Evolutionary conservation across 75 land plant genomes (phyloP).

Genomic region (Picea glauca): DNA sequence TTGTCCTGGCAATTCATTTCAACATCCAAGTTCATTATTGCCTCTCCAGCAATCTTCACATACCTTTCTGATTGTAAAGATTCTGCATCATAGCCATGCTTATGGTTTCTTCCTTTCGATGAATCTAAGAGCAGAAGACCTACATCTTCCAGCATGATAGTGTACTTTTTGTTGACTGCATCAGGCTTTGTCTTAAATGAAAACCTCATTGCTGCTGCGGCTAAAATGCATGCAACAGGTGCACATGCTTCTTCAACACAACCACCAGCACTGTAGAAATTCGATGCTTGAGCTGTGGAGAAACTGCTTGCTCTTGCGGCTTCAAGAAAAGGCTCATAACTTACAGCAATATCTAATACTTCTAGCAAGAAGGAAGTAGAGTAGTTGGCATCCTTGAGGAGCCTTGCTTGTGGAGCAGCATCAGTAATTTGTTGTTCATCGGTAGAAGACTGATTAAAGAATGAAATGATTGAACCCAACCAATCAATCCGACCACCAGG

Average conservation of each 20-base stretch:
- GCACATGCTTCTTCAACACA: conserved; percentile 13
- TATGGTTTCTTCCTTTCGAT: conserved; percentile 13
- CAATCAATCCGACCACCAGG: conserved; percentile 94
- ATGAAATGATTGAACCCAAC: conserved; percentile 49
- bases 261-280: neutral
- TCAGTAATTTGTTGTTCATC: neutral
- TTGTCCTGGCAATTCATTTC: conserved; percentile 46
- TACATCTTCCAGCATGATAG: conserved; percentile 71
- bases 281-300: neutral
- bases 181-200: conserved; percentile 38
- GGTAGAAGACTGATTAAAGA: conserved; percentile 37
- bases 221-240: conserved; percentile 72
- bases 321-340: conserved; percentile 74
- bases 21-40: conserved; percentile 62
- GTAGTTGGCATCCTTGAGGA: neutral
- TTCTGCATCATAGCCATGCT: conserved; percentile 35
- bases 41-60: conserved; percentile 84
- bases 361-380: conserved; percentile 59
- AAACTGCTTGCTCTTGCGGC: conserved; percentile 6
- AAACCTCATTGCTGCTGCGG: conserved; percentile 74
- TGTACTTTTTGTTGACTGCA: conserved; percentile 34
- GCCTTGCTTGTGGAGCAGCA: neutral
- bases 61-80: conserved; percentile 59
- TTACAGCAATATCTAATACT: conserved; percentile 79
- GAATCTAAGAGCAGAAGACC: conserved; percentile 65